phyloP scores from a whole-genome alignment of 1,284 basidiomycete species.

The Trametes pubescens region DNA sequence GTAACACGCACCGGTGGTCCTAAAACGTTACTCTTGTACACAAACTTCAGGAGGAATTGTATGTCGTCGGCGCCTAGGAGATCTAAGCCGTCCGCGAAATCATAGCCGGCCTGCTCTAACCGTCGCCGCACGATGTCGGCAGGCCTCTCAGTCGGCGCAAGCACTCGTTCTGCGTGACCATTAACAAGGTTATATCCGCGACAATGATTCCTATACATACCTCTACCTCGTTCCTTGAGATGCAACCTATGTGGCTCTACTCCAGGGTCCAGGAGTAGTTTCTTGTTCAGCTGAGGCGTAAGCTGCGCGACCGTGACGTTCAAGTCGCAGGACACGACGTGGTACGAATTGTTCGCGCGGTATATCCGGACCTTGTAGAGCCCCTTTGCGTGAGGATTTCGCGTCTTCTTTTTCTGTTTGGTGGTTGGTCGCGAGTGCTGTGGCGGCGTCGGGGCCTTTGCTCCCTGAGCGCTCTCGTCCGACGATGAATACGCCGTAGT shows the following conservation, averaged over 20 bases:
- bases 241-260: constrained; percentile 79
- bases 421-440: background rate
- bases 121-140: constrained; percentile 86
- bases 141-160: constrained; percentile 86
- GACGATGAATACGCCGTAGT: constrained; percentile 54
- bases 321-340: constrained; percentile 72
- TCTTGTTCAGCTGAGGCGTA: constrained; percentile 68
- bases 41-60: constrained; percentile 89
- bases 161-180: constrained; percentile 71
- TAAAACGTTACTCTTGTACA: constrained; percentile 79
- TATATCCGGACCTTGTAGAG: constrained; percentile 77
- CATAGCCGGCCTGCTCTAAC: constrained; percentile 92
- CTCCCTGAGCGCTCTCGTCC: constrained; percentile 48
- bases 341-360: constrained; percentile 77
- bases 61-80: constrained; percentile 86
- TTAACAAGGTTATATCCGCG: constrained; percentile 2
- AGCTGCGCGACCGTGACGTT: constrained; percentile 78
- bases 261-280: constrained; percentile 57
- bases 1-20: constrained; percentile 65
- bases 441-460: constrained; percentile 4
- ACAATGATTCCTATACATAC: constrained; percentile 50
- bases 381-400: constrained; percentile 31
- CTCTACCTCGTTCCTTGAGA: constrained; percentile 85
- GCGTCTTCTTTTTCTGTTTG: constrained; percentile 29
- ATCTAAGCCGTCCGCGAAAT: constrained; percentile 82